Evolutionary conservation across 176 grass and related monocot genomes (phyloP).

Genomic region (Bolboschoenus planiculmis): DNA sequence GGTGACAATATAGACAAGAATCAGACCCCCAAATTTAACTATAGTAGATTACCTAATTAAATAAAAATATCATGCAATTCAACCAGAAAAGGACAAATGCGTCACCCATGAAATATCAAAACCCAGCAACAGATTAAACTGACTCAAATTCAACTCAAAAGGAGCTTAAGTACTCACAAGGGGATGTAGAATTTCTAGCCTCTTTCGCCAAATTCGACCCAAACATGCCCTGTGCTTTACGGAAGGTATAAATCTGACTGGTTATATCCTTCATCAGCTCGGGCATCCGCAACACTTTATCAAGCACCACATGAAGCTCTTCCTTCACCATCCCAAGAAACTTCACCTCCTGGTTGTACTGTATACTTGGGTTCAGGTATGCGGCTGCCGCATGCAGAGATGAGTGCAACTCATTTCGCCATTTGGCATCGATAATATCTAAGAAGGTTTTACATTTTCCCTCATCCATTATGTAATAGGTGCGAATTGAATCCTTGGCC

Average conservation of each 20-base stretch:
- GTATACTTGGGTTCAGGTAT: conserved; percentile 87
- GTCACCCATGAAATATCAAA: not conserved
- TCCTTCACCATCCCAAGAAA: conserved; percentile 62
- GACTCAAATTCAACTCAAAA: not conserved
- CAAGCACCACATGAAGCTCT: conserved; percentile 67
- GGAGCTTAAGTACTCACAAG: conserved; percentile 31
- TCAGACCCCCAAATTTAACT: conserved; percentile 1
- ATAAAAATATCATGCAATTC: not conserved
- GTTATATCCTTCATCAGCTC: conserved; percentile 86
- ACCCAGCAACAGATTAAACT: not conserved
- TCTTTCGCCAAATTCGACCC: conserved; percentile 88
- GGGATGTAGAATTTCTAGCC: conserved; percentile 68
- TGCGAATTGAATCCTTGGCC: conserved; percentile 85
- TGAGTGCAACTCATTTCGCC: conserved; percentile 72
- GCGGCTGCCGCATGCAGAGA: conserved; percentile 80
- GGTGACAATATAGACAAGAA: not conserved
- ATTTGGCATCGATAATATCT: conserved; percentile 86
- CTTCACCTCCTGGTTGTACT: conserved; percentile 73
- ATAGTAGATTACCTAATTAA: not conserved
- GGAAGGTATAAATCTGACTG: conserved; percentile 55
- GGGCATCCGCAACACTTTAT: conserved; percentile 69
- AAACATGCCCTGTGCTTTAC: conserved; percentile 84
- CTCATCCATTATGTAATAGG: conserved; percentile 99
- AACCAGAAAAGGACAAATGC: conserved; percentile 1
- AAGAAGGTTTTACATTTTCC: conserved; percentile 84